These are phyloP conservation scores for Trichosphaerium sp. DNA, from an alignment of 78 protist species.

Conservation along the genomic window DNA sequence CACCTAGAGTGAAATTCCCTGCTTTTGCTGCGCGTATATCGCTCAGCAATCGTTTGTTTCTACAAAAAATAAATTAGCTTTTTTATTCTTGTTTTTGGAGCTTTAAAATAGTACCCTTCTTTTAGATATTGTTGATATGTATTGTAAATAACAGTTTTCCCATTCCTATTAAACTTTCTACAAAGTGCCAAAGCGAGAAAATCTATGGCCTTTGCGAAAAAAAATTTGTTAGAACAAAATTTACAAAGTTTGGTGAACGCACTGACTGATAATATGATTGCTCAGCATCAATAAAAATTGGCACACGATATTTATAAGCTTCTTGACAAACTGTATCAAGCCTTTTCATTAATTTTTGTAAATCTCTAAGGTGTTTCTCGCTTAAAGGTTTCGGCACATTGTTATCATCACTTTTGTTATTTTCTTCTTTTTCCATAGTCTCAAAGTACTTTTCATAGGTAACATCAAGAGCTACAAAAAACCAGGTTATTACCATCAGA, in stretches of 20 bases:
- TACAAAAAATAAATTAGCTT: no score
- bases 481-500: no score
- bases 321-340: slow-evolving; percentile 9
- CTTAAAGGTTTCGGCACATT: no score
- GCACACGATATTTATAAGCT: slow-evolving; percentile 4
- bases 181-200: slow-evolving; percentile 23
- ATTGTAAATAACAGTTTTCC: slow-evolving; percentile 30
- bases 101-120: slow-evolving; percentile 14
- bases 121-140: slow-evolving; percentile 42
- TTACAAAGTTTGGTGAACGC: no score
- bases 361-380: neutral
- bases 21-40: slow-evolving; percentile 4
- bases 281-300: slow-evolving; percentile 43
- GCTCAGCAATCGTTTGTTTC: neutral
- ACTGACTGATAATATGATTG: slow-evolving; percentile 43
- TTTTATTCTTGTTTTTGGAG: no score
- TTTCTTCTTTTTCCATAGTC: no score
- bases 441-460: no score
- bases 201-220: slow-evolving; percentile 43
- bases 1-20: slow-evolving; percentile 19
- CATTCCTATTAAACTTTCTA: slow-evolving; percentile 12
- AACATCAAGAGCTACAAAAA: no score
- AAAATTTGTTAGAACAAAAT: no score
- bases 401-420: no score
- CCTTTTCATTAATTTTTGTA: slow-evolving; percentile 7